phyloP scores from a whole-genome alignment of 176 grass and related monocot species.

The Leersia perrieri region DNA sequence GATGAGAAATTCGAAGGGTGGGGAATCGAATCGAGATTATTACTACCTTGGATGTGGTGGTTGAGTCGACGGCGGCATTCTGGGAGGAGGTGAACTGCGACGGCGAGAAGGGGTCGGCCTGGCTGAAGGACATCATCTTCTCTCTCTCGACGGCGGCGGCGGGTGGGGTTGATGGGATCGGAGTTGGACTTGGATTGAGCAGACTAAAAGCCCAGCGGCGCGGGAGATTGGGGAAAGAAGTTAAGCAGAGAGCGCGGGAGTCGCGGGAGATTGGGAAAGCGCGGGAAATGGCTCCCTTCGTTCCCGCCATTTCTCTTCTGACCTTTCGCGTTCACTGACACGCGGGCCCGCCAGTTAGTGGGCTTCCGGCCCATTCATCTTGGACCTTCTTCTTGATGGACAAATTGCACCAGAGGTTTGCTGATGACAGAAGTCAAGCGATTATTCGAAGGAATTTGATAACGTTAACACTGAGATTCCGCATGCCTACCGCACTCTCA shows the following conservation, averaged over 20 bases:
- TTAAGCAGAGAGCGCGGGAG: too few species aligned
- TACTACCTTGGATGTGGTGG: conserved; percentile 46
- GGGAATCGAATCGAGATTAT: too few species aligned
- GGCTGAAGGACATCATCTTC: conserved; percentile 38
- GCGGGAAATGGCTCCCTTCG: background rate
- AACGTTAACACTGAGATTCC: too few species aligned
- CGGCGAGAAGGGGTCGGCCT: conserved; percentile 38
- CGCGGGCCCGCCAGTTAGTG: background rate
- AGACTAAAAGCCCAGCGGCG: background rate
- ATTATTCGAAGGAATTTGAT: too few species aligned
- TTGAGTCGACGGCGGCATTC: conserved; percentile 39
- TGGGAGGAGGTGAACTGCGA: conserved; percentile 49
- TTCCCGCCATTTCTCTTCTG: conserved; percentile 24
- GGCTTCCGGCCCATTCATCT: too few species aligned
- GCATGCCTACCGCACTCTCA: too few species aligned
- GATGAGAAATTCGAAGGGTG: too few species aligned
- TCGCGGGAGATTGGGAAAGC: background rate
- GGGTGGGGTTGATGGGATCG: background rate
- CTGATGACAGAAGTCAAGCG: too few species aligned
- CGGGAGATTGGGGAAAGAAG: background rate
- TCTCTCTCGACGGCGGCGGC: background rate
- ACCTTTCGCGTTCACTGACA: background rate
- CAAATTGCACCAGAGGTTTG: too few species aligned
- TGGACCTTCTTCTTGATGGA: too few species aligned
- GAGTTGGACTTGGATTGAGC: background rate